These are phyloP conservation scores for Gnomoniopsis smithogilvyi DNA, from an alignment of 2,329 filamentous ascomycete genomes.

Conservation along the genomic window DNA sequence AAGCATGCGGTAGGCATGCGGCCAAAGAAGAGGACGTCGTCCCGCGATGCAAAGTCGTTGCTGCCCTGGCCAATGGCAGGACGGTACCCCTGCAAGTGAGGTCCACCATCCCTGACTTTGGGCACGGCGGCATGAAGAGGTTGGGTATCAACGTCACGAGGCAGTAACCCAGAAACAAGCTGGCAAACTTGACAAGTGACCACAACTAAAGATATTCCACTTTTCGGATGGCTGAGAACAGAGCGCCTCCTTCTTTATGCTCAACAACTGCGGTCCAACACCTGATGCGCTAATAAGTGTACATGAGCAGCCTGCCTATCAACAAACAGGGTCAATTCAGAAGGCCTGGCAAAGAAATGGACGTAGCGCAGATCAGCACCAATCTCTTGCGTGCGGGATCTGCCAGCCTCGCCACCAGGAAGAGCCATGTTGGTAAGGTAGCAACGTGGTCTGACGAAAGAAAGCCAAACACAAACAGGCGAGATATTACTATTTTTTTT, in stretches of 20 bases:
- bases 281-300: background rate
- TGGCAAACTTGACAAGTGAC: background rate
- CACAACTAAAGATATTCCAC: background rate
- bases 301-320: background rate
- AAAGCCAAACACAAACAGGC: background rate
- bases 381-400: too few relatives aligned
- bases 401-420: conserved; percentile 5
- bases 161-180: background rate
- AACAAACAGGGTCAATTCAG: background rate
- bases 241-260: background rate
- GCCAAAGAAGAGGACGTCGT: background rate
- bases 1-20: background rate
- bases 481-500: background rate
- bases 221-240: background rate
- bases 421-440: conserved; percentile 15
- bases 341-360: background rate
- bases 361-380: background rate
- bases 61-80: background rate
- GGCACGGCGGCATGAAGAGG: background rate
- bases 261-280: background rate
- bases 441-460: conserved; percentile 1
- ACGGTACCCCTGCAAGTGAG: background rate
- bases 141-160: background rate
- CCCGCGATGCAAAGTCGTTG: background rate
- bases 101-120: background rate